These are phyloP conservation scores for Pelargonium myrrhifolium DNA, from an alignment of 441 rosid genomes.

Conservation along the genomic window DNA sequence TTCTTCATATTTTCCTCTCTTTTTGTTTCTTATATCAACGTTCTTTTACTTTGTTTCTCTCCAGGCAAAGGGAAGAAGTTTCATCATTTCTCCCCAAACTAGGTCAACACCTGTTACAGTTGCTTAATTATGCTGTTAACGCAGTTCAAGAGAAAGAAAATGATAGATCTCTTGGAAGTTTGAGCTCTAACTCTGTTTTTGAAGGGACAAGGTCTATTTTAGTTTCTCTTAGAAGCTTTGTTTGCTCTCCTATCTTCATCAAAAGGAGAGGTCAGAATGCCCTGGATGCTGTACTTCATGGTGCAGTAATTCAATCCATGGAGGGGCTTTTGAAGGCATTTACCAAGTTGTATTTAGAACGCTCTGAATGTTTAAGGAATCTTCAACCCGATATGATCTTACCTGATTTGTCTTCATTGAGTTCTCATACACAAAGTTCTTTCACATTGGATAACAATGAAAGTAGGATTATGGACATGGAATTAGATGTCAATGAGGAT, in stretches of 20 bases:
- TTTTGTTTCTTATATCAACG: constrained; percentile 11
- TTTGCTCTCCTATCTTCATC: constrained; percentile 49
- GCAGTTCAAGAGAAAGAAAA: constrained; percentile 35
- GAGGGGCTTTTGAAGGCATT: constrained; percentile 60
- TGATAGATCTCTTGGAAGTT: constrained; percentile 50
- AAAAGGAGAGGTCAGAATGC: constrained; percentile 34
- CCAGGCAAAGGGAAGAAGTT: constrained; percentile 57
- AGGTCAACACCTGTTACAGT: constrained; percentile 46
- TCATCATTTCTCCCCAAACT: constrained; percentile 51
- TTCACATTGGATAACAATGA: constrained; percentile 21
- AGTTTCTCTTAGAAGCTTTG: constrained; percentile 61
- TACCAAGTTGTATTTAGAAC: constrained; percentile 45
- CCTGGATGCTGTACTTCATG: constrained; percentile 33
- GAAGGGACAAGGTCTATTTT: constrained; percentile 39
- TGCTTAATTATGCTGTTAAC: constrained; percentile 50
- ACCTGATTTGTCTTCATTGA: constrained; percentile 32
- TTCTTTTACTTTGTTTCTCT: constrained; percentile 15
- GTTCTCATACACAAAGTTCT: constrained; percentile 30
- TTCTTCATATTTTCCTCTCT: background rate
- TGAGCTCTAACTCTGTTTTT: constrained; percentile 38
- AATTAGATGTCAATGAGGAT: constrained; percentile 67
- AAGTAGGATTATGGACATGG: constrained; percentile 76
- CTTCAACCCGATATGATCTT: constrained; percentile 31
- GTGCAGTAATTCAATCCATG: constrained; percentile 45
- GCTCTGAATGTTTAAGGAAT: constrained; percentile 37